Evolutionary conservation across 495 filamentous ascomycete species (phyloP), one percentile per base, ranked within the genome.

Genomic region (Tuber aestivum): DNA sequence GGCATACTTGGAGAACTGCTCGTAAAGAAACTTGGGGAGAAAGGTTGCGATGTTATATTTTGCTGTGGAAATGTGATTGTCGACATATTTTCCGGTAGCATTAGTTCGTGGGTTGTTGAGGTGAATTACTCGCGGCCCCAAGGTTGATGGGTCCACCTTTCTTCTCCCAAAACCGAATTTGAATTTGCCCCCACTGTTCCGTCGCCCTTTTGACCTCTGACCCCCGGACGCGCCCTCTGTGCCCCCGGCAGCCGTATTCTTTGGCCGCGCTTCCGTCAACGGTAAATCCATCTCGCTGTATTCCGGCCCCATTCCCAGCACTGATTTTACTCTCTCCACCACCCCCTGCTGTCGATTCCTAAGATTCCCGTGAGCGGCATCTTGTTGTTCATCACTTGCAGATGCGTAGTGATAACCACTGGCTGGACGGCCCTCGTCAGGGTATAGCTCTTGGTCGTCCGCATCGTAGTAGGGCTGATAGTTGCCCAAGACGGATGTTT

Each of bases 201-300:
- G 77, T 48, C 78, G 72, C 27, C 73, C 75, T n/a, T 56, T 50
- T 32, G 42, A n/a, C 72, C 71, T 75, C 44, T 56, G 61, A 21
- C 72, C 37, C 8, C 71, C 69, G 41, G 65, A 35, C 23, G 70
- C 37, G 42, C 69, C 41, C 35, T 41, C 73, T 61, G 72, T 79
- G 20, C 75, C 83, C 69, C 86, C 84, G 61, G 82, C 71, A 70
- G 86, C 84, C 42, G 84, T 83, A 72, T 86, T 84, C 76, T 87
- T 85, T 48, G 87, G 87, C 65, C 92, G 88, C 32, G 91, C 84
- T 79, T 97, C 94, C 32, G 94, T 98, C 81, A 99, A 85, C 21
- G 96, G 96, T 50, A 98, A 87, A 81, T 99, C 94, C 96, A 99
- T 98, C 83, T 97, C 96, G 71, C 94, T 96, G 85, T 98, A 97